These are phyloP conservation scores for Coemansia sp. DNA, from an alignment of 192 early-diverging fungal genomes.

Conservation along the genomic window DNA sequence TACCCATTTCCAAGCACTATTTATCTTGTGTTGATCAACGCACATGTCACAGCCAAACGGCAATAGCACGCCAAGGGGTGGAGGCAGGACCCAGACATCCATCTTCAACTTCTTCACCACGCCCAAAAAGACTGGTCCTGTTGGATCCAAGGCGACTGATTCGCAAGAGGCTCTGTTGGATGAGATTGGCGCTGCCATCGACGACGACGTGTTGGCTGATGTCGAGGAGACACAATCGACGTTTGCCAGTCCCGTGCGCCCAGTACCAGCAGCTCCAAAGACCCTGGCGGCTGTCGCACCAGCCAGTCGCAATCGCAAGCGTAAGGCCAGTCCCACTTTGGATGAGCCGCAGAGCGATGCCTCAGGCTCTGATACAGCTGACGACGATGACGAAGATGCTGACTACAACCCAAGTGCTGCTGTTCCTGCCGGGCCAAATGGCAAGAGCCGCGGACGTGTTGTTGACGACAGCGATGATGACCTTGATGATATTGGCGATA, in stretches of 20 bases:
- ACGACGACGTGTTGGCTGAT: slow-evolving; percentile 40
- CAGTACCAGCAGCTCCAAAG: not conserved
- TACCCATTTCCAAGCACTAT: not conserved
- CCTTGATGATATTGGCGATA: slow-evolving; percentile 12
- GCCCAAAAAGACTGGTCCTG: slow-evolving; percentile 17
- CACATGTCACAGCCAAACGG: slow-evolving; percentile 26
- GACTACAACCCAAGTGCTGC: slow-evolving; percentile 25
- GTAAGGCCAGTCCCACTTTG: slow-evolving; percentile 5
- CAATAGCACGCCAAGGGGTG: slow-evolving; percentile 40
- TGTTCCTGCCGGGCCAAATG: not conserved
- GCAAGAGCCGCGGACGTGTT: slow-evolving; percentile 20
- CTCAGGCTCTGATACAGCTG: not conserved
- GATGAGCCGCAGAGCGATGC: not conserved
- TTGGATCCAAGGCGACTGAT: slow-evolving; percentile 13
- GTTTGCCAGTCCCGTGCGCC: not conserved
- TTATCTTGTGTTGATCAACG: not conserved
- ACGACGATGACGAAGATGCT: slow-evolving; percentile 25
- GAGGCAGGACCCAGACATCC: slow-evolving; percentile 34
- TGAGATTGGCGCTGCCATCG: slow-evolving; percentile 22
- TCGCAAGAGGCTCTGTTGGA: slow-evolving; percentile 48
- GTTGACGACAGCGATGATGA: slow-evolving; percentile 44
- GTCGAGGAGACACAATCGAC: slow-evolving; percentile 24
- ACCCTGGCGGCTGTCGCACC: not conserved
- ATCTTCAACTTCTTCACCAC: slow-evolving; percentile 51
- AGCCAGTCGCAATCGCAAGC: slow-evolving; percentile 27